Percentiles rank a stretch among this genome's conserved stretches.
phyloP scores from a whole-genome alignment of 805 yeast species.

The Pichia manshurica region DNA sequence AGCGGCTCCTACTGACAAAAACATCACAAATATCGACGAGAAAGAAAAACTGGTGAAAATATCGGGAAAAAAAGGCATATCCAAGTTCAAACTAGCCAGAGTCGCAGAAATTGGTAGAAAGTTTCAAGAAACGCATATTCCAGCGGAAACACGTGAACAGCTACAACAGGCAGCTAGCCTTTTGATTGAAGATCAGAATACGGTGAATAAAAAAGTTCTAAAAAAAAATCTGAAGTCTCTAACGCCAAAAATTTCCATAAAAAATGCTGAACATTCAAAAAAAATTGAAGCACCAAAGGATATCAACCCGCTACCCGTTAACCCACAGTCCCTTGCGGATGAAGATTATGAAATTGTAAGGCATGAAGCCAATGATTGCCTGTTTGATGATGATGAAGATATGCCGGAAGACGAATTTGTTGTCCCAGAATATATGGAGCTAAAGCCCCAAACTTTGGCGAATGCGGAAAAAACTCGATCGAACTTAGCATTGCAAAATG shows the following conservation, averaged over 20 bases:
- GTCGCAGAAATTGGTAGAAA: conserved; percentile 16
- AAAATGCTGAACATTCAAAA: not conserved
- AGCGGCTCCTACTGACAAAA: not conserved
- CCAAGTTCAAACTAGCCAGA: conserved; percentile 13
- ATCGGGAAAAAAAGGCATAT: conserved; percentile 13
- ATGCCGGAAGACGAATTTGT: conserved; percentile 8
- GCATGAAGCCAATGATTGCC: conserved; percentile 15
- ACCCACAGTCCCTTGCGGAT: conserved; percentile 13
- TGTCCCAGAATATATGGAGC: not conserved
- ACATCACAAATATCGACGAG: not conserved
- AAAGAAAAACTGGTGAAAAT: conserved; percentile 4
- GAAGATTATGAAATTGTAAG: conserved; percentile 23
- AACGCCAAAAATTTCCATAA: not conserved
- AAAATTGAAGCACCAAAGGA: conserved; percentile 18
- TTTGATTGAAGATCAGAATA: not conserved
- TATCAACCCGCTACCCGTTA: conserved; percentile 16
- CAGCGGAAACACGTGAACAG: conserved; percentile 11
- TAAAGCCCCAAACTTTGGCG: not conserved
- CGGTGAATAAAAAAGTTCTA: not conserved
- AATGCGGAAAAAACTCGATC: not conserved
- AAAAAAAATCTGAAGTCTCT: conserved; percentile 16
- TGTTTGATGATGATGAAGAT: conserved; percentile 20
- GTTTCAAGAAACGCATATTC: conserved; percentile 12
- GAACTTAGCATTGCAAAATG: no score
- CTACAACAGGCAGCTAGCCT: conserved; percentile 3